phyloP scores from a whole-genome alignment of 164 flowering plant species.

The Magnolia changhungtana region DNA sequence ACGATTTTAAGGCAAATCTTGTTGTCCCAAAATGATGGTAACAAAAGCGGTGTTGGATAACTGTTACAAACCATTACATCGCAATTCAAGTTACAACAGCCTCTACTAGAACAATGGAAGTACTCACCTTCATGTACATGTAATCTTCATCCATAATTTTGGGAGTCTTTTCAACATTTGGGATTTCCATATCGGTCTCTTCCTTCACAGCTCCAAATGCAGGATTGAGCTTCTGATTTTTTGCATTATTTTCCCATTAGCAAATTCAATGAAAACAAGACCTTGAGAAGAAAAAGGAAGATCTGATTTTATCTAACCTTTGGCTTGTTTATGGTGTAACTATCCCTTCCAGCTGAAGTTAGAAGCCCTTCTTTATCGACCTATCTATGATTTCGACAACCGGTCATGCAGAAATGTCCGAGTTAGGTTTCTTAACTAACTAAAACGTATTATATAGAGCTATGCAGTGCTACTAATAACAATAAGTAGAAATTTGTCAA shows the following conservation, averaged over 20 bases:
- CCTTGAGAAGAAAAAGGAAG: not conserved
- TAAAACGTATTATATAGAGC: not conserved
- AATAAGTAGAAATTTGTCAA: too few species aligned
- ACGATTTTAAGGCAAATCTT: too few species aligned
- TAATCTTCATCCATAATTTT: conserved; percentile 36
- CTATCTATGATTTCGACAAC: conserved; percentile 67
- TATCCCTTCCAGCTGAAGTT: conserved; percentile 53
- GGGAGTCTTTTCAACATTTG: conserved; percentile 24
- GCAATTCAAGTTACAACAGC: not conserved
- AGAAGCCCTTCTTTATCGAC: conserved; percentile 58
- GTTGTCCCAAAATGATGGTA: too few species aligned
- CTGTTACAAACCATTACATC: too few species aligned
- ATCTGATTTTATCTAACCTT: conserved; percentile 38
- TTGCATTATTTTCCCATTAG: not conserved
- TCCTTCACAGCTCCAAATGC: conserved; percentile 62
- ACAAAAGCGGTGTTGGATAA: too few species aligned
- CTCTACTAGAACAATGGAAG: not conserved
- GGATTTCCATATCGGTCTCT: conserved; percentile 42
- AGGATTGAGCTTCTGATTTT: conserved; percentile 36
- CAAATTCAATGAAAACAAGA: not conserved
- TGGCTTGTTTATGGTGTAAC: conserved; percentile 41
- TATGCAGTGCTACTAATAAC: not conserved
- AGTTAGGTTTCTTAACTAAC: not conserved
- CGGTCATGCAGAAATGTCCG: not conserved
- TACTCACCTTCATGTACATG: conserved; percentile 76